These are phyloP conservation scores for Candida sp. DNA, from an alignment of 1,139 yeast species.

Conservation along the genomic window DNA sequence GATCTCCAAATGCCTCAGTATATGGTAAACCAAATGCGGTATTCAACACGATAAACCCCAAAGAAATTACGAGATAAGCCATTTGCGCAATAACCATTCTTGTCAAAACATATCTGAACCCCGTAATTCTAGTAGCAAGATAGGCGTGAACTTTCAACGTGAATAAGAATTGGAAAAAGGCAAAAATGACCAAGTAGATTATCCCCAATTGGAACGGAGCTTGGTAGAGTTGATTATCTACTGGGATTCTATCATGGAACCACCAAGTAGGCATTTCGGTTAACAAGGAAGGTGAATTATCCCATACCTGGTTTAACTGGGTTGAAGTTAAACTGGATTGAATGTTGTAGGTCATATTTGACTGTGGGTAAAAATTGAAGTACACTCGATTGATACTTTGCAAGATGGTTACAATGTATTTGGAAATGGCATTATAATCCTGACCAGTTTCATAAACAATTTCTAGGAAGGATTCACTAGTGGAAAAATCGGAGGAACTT, in stretches of 20 bases:
- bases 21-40: constrained; percentile 41
- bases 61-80: constrained; percentile 38
- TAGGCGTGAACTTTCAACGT: constrained; percentile 22
- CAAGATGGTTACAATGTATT: constrained; percentile 16
- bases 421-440: constrained; percentile 26
- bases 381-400: constrained; percentile 13
- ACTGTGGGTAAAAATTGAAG: constrained; percentile 13
- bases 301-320: constrained; percentile 14
- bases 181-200: constrained; percentile 27
- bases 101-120: constrained; percentile 35
- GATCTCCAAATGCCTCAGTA: constrained; percentile 32
- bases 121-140: constrained; percentile 27
- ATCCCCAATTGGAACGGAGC: constrained; percentile 33
- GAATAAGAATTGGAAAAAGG: constrained; percentile 30
- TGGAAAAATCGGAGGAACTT: constrained; percentile 13
- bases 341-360: constrained; percentile 18
- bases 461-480: constrained; percentile 16
- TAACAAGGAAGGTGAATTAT: constrained; percentile 20
- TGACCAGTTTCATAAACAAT: constrained; percentile 30
- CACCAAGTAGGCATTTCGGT: constrained; percentile 21
- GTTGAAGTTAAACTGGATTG: constrained; percentile 16
- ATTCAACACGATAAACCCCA: constrained; percentile 39
- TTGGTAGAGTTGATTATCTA: constrained; percentile 19
- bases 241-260: constrained; percentile 19
- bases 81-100: constrained; percentile 40